phyloP scores from a whole-genome alignment of 805 yeast species.

The Spathaspora passalidarum region DNA sequence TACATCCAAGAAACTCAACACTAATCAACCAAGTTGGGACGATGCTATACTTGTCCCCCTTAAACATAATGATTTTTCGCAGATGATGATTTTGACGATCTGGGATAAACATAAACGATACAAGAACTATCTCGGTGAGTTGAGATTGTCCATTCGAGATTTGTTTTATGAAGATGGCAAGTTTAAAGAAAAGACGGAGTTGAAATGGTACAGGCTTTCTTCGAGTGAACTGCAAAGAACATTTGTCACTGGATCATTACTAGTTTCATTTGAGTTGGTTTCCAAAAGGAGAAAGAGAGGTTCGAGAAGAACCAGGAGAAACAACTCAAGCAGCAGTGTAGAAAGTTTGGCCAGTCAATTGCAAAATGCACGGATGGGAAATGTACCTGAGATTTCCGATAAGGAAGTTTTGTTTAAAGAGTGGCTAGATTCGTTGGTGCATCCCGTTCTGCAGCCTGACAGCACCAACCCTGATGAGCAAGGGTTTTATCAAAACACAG shows the following conservation, averaged over 20 bases:
- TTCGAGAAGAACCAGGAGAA: neutral
- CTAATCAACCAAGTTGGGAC: slow-evolving; percentile 42
- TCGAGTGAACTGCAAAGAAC: slow-evolving; percentile 37
- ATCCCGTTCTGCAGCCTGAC: slow-evolving; percentile 16
- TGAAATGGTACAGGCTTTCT: slow-evolving; percentile 45
- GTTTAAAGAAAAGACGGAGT: slow-evolving; percentile 18
- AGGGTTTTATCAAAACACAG: slow-evolving; percentile 34
- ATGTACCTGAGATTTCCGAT: neutral
- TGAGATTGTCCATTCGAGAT: slow-evolving; percentile 27
- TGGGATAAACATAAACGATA: slow-evolving; percentile 40
- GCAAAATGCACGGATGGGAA: neutral
- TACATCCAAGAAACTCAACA: slow-evolving; percentile 28
- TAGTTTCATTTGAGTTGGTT: slow-evolving; percentile 39
- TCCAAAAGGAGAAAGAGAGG: slow-evolving; percentile 13
- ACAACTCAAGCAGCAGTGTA: neutral
- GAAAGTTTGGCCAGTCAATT: neutral
- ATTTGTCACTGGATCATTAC: slow-evolving; percentile 48
- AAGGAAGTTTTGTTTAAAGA: slow-evolving; percentile 11
- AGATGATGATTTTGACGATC: slow-evolving; percentile 28
- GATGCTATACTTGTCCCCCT: slow-evolving; percentile 30
- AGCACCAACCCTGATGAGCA: slow-evolving; percentile 30
- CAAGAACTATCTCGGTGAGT: slow-evolving; percentile 40
- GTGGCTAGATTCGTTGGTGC: slow-evolving; percentile 29
- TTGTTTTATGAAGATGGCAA: slow-evolving; percentile 18
- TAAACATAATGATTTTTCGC: slow-evolving; percentile 24